Percentiles rank a stretch among this genome's conserved stretches.
These are phyloP conservation scores for Acorus gramineus DNA, from an alignment of 106 monocot genomes.

Conservation along the genomic window DNA sequence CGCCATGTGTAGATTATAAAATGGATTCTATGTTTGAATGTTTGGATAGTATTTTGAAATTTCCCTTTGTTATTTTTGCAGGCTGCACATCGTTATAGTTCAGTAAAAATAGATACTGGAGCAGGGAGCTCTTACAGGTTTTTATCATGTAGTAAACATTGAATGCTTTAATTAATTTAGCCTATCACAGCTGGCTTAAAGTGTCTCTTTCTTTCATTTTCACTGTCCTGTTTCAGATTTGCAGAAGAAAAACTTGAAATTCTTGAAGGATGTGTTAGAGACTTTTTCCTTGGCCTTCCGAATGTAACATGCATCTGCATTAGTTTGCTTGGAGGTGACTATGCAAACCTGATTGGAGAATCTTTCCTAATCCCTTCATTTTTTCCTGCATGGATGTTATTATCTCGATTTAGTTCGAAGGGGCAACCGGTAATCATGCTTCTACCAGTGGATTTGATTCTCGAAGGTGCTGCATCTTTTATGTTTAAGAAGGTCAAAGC, in stretches of 20 bases:
- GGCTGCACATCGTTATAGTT: too few relatives aligned
- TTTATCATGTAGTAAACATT: too few relatives aligned
- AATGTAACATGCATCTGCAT: conserved; percentile 58
- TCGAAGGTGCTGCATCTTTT: conserved; percentile 29
- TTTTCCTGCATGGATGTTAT: conserved; percentile 72
- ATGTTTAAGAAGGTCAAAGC: background rate
- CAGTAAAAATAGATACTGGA: too few relatives aligned
- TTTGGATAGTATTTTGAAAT: too few relatives aligned
- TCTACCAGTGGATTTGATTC: conserved; percentile 49
- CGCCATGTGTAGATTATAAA: too few relatives aligned
- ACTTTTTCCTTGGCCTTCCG: conserved; percentile 51
- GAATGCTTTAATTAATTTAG: too few relatives aligned
- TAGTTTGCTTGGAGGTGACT: conserved; percentile 71
- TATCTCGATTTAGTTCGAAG: conserved; percentile 47
- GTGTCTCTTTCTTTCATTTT: background rate
- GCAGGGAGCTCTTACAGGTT: too few relatives aligned
- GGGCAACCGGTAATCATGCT: conserved; percentile 56
- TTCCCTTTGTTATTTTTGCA: too few relatives aligned
- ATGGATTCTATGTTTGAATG: too few relatives aligned
- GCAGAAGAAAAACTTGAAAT: conserved; percentile 37
- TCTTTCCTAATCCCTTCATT: conserved; percentile 46
- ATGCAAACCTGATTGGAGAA: conserved; percentile 53
- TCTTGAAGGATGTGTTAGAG: conserved; percentile 49
- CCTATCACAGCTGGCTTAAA: too few relatives aligned
- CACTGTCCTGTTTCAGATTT: conserved; percentile 19